Percentiles rank a stretch among this genome's conserved stretches.
Evolutionary conservation across 345 rosid species (phyloP).

Genomic region (Brassica juncea): DNA sequence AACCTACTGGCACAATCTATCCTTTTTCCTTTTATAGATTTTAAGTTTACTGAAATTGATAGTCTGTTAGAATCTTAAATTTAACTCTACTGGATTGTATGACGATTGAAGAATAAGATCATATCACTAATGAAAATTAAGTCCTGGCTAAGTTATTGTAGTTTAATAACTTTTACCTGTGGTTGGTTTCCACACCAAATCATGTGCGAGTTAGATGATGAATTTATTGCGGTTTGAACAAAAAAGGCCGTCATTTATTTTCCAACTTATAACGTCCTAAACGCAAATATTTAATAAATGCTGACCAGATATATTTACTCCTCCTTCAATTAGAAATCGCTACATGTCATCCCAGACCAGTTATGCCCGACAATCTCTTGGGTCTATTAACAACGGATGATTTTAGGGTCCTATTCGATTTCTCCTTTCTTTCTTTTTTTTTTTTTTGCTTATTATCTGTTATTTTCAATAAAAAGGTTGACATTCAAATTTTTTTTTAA

Average conservation of each 20-base stretch:
- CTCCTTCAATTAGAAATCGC: constrained; percentile 9
- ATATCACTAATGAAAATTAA: neutral
- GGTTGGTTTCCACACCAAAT: constrained; percentile 18
- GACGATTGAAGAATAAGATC: neutral
- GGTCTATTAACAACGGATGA: neutral
- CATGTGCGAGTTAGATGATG: constrained; percentile 39
- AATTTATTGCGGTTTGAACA: constrained; percentile 31
- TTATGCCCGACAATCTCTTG: constrained; percentile 1
- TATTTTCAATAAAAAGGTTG: no score
- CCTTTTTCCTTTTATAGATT: neutral
- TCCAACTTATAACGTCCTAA: constrained; percentile 9
- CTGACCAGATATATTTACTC: neutral
- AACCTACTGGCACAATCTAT: neutral
- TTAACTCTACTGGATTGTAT: neutral
- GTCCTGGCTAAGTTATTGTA: neutral
- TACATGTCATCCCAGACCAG: constrained; percentile 16
- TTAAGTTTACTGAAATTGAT: neutral
- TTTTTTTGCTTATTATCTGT: neutral
- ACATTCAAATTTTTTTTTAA: no score
- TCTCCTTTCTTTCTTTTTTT: neutral
- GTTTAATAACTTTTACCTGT: neutral
- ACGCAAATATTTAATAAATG: constrained; percentile 14
- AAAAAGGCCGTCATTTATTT: constrained; percentile 5
- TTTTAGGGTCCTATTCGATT: neutral
- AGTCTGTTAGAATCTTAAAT: neutral